Base-by-base conservation (phyloP, 345 rosid species). In the Salix brachista region DNA sequence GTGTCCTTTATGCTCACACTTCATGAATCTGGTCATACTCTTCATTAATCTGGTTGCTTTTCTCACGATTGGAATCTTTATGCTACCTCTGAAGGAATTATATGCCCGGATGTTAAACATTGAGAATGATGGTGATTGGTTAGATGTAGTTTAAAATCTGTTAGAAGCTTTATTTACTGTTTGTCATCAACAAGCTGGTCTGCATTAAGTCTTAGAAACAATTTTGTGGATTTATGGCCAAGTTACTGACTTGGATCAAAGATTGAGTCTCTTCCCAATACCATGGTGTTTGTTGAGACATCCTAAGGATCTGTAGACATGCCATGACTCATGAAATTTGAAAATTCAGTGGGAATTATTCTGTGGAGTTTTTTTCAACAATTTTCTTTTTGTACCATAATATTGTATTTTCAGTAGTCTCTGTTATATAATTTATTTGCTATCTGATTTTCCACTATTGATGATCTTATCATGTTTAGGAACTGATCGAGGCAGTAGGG, bases 401-500 rank as follows among this genome's bases (percentile, higher is more conserved):
- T 23, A 64, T 44, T 83, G 39, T 25, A 74, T 44, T 16, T 72
- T 67, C 17, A 65, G 32, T 62, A 68, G 21, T 28, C 73, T 34
- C 48, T 36, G 26, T 74, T 64, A 46, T 73, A 19, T 30, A 44
- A 54, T 2, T 56, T 11, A n/a, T 56, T 56, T n/a, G 13, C 3
- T n/a, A 21, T 56, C 26, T 23, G 18, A 65, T 80, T 68, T 74
- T 44, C 37, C 80, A 74, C 75, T 65, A 34, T 67, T 71, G 66
- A 39, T 74, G 72, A 70, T 60, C 32, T 36, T 46, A 56, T 66
- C 41, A 76, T 81, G 60, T 72, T 71, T 84, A 96, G 99, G 97
- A 81, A 81, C 88, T 44, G 96, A 93, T 74, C 94, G 89, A 30
- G 80, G 83, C 64, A 78, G 69, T 84, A 84, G 97, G 87, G 89